Conservation (phyloP, 768 basidiomycete species). For the Nevesoporus exiguus region DNA sequence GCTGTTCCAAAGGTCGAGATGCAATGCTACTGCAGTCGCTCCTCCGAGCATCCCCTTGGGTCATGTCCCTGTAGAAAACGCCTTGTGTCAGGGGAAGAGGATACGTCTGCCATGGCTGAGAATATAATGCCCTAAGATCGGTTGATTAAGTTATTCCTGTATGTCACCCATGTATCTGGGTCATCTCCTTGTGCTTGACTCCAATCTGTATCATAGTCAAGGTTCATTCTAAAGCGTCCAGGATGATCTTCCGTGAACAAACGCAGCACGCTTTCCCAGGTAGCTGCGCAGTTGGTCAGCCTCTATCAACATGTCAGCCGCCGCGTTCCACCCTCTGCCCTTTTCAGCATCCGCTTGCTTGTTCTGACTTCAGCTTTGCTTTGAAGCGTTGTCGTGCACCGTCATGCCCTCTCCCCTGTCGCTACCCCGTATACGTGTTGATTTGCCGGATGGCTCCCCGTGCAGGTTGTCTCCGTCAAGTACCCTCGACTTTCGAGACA, state of each 20-base stretch:
- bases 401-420: slow-evolving; percentile 18
- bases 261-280: neutral
- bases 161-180: slow-evolving; percentile 22
- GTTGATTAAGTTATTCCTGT: slow-evolving; percentile 15
- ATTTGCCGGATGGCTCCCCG: slow-evolving; percentile 13
- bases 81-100: slow-evolving; percentile 27
- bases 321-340: neutral
- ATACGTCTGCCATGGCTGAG: slow-evolving; percentile 31
- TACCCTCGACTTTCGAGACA: slow-evolving; percentile 28
- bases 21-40: slow-evolving; percentile 15
- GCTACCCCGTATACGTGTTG: slow-evolving; percentile 24
- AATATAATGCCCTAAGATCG: slow-evolving; percentile 20
- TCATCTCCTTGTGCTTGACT: slow-evolving; percentile 9
- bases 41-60: slow-evolving; percentile 13
- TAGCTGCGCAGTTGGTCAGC: slow-evolving; percentile 16
- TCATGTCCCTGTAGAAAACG: slow-evolving; percentile 21
- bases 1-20: slow-evolving; percentile 30
- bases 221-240: neutral
- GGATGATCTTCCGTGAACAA: neutral
- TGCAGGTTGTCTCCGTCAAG: slow-evolving; percentile 16
- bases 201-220: slow-evolving; percentile 8
- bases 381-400: slow-evolving; percentile 3
- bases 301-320: slow-evolving; percentile 23
- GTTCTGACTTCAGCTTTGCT: slow-evolving; percentile 5
- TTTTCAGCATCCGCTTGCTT: slow-evolving; percentile 7